These are phyloP conservation scores for Aspergillus cejpii DNA, from an alignment of 2,329 filamentous ascomycete species.

Conservation along the genomic window DNA sequence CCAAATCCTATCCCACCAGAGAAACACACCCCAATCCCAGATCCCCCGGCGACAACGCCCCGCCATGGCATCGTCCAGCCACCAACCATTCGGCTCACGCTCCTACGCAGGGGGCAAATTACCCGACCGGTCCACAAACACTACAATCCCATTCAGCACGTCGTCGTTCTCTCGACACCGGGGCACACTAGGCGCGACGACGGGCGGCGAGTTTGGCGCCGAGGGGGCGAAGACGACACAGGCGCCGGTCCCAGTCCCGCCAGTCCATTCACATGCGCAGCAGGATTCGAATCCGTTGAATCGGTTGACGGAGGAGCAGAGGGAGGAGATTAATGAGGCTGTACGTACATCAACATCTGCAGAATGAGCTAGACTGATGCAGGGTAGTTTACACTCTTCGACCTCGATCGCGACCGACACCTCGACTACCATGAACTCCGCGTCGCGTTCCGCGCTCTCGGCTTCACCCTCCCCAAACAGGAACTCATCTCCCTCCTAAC, in stretches of 20 bases:
- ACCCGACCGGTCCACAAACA: slow-evolving; percentile 43
- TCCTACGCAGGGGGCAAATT: slow-evolving; percentile 49
- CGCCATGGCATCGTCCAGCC: slow-evolving; percentile 49
- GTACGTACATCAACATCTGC: slow-evolving; percentile 60
- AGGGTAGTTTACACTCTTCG: slow-evolving; percentile 80
- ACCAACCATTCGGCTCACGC: slow-evolving; percentile 51
- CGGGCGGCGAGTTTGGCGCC: slow-evolving; percentile 23
- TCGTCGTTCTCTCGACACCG: slow-evolving; percentile 41
- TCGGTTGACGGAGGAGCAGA: slow-evolving; percentile 74
- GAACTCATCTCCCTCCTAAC: slow-evolving; percentile 78
- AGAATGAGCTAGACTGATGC: too few relatives aligned
- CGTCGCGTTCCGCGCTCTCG: slow-evolving; percentile 89
- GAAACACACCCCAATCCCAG: slow-evolving; percentile 1
- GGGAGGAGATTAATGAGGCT: slow-evolving; percentile 88
- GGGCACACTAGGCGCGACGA: slow-evolving; percentile 26
- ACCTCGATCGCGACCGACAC: slow-evolving; percentile 87
- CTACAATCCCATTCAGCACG: slow-evolving; percentile 40
- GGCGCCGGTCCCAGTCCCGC: slow-evolving; percentile 30
- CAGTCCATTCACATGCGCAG: slow-evolving; percentile 38
- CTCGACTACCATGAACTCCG: slow-evolving; percentile 98
- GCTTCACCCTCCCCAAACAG: slow-evolving; percentile 81
- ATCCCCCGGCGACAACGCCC: slow-evolving; percentile 5
- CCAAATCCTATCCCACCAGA: slow-evolving; percentile 2
- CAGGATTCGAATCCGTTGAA: slow-evolving; percentile 47
- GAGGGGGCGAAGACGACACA: slow-evolving; percentile 26